Evolutionary conservation across 305 asterid genomes (phyloP).

Genomic region (Withania somnifera): DNA sequence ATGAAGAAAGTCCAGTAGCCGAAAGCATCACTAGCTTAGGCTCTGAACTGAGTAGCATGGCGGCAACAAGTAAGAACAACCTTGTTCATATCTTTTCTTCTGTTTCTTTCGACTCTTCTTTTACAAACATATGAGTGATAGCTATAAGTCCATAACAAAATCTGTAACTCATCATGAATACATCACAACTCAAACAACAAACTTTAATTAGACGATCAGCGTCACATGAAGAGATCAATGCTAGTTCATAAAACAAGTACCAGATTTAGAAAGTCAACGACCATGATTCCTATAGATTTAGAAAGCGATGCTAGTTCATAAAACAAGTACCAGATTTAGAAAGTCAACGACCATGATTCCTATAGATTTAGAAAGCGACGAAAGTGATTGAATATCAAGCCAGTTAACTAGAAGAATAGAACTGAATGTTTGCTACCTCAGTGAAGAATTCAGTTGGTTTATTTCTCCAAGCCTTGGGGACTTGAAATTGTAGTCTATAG

Average conservation of each 20-base stretch:
- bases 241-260: neutral
- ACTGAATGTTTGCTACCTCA: constrained; percentile 23
- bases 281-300: too few species aligned
- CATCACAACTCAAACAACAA: neutral
- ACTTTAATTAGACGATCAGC: neutral
- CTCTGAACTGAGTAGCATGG: neutral
- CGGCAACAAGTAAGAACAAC: neutral
- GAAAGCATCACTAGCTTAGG: neutral
- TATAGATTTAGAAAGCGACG: neutral
- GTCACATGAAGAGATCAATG: neutral
- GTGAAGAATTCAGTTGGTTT: constrained; percentile 50
- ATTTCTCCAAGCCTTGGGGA: constrained; percentile 61
- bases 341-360: too few species aligned
- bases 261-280: too few species aligned
- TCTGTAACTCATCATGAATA: neutral
- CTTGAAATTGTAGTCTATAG: constrained; percentile 64
- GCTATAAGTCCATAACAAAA: neutral
- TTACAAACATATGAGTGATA: neutral
- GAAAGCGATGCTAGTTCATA: neutral
- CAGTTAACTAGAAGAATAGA: neutral
- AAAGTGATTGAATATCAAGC: neutral
- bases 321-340: neutral
- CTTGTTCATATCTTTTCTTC: neutral
- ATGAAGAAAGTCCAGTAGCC: neutral
- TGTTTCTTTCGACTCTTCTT: neutral